phyloP scores from a whole-genome alignment of 2,329 filamentous ascomycete species.

The Domatiomyces catenatus region DNA sequence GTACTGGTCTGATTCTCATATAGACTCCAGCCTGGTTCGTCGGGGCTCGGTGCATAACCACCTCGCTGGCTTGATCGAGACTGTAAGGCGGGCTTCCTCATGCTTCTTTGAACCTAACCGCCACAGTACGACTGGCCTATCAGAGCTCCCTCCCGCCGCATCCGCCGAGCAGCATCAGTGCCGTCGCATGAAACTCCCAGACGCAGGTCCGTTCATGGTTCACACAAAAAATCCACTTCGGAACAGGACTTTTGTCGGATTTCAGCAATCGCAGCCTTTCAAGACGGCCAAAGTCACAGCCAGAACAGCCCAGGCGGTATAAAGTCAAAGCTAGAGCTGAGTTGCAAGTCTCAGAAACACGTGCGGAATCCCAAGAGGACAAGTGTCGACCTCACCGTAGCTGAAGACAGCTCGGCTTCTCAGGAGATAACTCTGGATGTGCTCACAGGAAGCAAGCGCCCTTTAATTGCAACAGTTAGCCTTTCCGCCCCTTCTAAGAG shows the following conservation, averaged over 20 bases:
- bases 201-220: slow-evolving; percentile 6
- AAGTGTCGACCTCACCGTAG: background rate
- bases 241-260: background rate
- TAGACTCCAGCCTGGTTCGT: background rate
- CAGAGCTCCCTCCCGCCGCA: slow-evolving; percentile 2
- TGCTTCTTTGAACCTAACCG: background rate
- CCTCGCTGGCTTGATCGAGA: slow-evolving; percentile 10
- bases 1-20: background rate
- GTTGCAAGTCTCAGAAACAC: background rate
- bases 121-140: slow-evolving; percentile 7
- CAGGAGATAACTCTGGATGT: background rate
- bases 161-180: slow-evolving; percentile 4
- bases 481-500: background rate
- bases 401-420: background rate
- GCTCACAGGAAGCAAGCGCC: background rate
- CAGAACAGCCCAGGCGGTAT: background rate
- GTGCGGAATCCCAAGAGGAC: background rate
- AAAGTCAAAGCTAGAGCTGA: background rate
- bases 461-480: background rate
- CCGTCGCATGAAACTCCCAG: slow-evolving; percentile 8
- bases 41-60: slow-evolving; percentile 7
- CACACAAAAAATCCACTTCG: slow-evolving; percentile 3
- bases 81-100: slow-evolving; percentile 3
- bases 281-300: background rate
- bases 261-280: background rate